Percentiles rank a stretch among this genome's conserved stretches.
Evolutionary conservation across 164 flowering plant species (phyloP).

Genomic region (Buxus sempervirens): DNA sequence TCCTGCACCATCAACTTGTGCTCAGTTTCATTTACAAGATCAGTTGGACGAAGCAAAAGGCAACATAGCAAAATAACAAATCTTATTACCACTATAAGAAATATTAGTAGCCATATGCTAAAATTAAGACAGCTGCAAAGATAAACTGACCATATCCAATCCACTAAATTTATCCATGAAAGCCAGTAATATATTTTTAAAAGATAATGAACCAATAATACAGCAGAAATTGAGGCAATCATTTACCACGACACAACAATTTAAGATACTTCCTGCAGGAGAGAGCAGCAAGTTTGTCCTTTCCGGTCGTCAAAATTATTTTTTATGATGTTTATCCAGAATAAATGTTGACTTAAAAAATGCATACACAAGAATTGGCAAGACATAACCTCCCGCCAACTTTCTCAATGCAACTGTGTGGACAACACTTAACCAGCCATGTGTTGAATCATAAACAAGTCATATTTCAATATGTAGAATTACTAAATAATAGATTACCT

Average conservation of each 20-base stretch:
- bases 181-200: too few species aligned
- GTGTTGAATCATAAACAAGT: background rate
- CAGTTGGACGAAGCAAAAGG: background rate
- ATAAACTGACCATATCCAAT: background rate
- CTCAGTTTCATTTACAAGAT: slow-evolving; percentile 3
- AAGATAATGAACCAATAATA: background rate
- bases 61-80: slow-evolving; percentile 2
- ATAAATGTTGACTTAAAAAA: too few species aligned
- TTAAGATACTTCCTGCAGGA: too few species aligned
- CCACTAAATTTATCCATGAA: background rate
- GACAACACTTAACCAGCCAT: background rate
- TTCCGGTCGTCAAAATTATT: background rate
- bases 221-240: background rate
- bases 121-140: background rate
- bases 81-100: background rate
- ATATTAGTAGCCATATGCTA: background rate
- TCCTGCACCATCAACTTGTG: slow-evolving; percentile 36
- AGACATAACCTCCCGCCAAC: background rate
- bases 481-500: slow-evolving; percentile 30
- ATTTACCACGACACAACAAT: too few species aligned
- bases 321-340: background rate
- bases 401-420: background rate
- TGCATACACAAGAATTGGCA: background rate
- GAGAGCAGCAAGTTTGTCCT: background rate
- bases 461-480: background rate